Percentiles rank a stretch among this genome's conserved stretches.
Conservation (phyloP, 805 yeast genomes). For the Barnettozyma botsteinii region DNA sequence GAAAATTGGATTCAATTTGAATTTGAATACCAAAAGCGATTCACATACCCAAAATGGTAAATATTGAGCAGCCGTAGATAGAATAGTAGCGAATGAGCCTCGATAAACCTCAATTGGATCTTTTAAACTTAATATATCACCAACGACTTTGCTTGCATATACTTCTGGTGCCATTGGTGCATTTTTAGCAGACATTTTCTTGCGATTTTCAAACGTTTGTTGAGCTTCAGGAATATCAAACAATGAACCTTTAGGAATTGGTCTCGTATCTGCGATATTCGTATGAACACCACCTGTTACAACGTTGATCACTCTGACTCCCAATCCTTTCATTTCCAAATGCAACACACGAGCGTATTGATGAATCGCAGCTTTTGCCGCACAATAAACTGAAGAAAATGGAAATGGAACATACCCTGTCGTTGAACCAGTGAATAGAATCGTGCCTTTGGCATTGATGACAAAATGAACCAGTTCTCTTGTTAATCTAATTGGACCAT, state of each 20-base stretch:
- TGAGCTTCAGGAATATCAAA: conserved; percentile 47
- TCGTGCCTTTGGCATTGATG: conserved; percentile 60
- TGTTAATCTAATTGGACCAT: conserved; percentile 60
- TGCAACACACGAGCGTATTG: conserved; percentile 59
- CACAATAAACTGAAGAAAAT: conserved; percentile 57
- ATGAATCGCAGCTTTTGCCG: conserved; percentile 73
- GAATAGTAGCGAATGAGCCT: conserved; percentile 41
- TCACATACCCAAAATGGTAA: conserved; percentile 47
- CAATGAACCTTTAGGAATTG: conserved; percentile 49
- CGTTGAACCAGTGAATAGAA: conserved; percentile 70
- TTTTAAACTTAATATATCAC: conserved; percentile 35
- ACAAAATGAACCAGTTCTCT: conserved; percentile 51
- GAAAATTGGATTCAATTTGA: conserved; percentile 33
- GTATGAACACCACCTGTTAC: conserved; percentile 76
- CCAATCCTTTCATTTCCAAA: conserved; percentile 65
- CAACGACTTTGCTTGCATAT: conserved; percentile 52
- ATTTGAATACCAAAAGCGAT: conserved; percentile 33
- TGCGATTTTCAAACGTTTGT: conserved; percentile 44
- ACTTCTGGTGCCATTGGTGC: conserved; percentile 54
- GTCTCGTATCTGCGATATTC: conserved; percentile 60
- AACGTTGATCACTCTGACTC: conserved; percentile 61
- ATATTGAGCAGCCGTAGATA: conserved; percentile 30
- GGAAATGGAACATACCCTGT: conserved; percentile 67
- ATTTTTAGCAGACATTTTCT: conserved; percentile 52
- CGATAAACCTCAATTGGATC: conserved; percentile 49